Evolutionary conservation across 2,329 filamentous ascomycete genomes (phyloP).

Genomic region (Coleophoma eucalyptorum): DNA sequence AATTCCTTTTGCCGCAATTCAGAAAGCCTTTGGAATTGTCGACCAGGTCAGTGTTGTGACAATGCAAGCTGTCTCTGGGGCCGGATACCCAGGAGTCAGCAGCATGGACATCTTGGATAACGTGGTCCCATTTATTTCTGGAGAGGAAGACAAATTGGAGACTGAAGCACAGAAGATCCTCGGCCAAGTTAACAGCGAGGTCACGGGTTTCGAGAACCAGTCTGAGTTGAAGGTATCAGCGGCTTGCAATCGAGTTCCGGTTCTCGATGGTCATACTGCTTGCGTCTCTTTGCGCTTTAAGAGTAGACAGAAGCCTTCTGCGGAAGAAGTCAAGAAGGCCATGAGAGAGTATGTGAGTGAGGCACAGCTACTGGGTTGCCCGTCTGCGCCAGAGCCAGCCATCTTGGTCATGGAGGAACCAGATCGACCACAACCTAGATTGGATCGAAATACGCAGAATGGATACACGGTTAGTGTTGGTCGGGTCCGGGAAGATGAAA

Average conservation of each 20-base stretch:
- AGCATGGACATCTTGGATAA: conserved; percentile 97
- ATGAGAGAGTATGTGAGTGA: conserved; percentile 80
- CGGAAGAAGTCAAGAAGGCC: conserved; percentile 73
- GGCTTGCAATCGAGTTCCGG: conserved; percentile 90
- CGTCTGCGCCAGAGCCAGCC: conserved; percentile 75
- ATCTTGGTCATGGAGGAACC: conserved; percentile 88
- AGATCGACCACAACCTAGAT: conserved; percentile 84
- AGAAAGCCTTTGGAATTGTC: conserved; percentile 81
- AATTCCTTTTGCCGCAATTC: conserved; percentile 88
- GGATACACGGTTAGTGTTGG: conserved; percentile 93
- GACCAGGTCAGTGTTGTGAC: conserved; percentile 77
- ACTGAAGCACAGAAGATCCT: conserved; percentile 94
- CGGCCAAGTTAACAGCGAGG: conserved; percentile 66
- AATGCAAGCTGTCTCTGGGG: conserved; percentile 90
- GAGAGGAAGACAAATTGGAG: conserved; percentile 95
- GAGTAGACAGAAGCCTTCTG: conserved; percentile 68
- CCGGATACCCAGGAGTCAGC: conserved; percentile 84
- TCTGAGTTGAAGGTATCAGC: conserved; percentile 72
- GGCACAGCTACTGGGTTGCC: conserved; percentile 78
- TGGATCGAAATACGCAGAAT: conserved; percentile 80
- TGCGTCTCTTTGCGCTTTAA: conserved; percentile 85
- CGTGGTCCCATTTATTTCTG: conserved; percentile 87
- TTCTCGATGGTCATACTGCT: conserved; percentile 92
- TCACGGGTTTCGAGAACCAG: conserved; percentile 75
- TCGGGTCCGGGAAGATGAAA: conserved; percentile 74